Conservation (phyloP, 805 yeast species). For the Sugiyamaella qingdaonensis region DNA sequence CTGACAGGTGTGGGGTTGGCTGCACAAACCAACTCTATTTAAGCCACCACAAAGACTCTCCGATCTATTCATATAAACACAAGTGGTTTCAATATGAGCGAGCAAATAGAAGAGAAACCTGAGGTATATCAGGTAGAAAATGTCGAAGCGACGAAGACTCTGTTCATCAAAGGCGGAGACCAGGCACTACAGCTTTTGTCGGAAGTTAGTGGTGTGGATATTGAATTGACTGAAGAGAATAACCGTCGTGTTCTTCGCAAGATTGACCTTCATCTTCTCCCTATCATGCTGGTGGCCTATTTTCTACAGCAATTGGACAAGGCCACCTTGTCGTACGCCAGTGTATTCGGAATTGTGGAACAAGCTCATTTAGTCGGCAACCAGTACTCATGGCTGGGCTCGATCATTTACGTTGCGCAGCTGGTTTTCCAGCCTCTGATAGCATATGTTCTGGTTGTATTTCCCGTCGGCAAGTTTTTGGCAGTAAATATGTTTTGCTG, state of each 20-base stretch:
- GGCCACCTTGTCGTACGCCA: slow-evolving; percentile 45
- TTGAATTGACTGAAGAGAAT: background rate
- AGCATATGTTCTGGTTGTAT: slow-evolving; percentile 34
- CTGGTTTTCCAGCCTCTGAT: slow-evolving; percentile 43
- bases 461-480: slow-evolving; percentile 19
- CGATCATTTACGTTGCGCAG: slow-evolving; percentile 44
- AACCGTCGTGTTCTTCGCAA: slow-evolving; percentile 14
- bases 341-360: slow-evolving; percentile 44
- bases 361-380: slow-evolving; percentile 23
- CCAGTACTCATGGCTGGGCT: slow-evolving; percentile 41
- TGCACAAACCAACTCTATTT: too few species aligned
- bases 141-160: background rate
- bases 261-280: slow-evolving; percentile 21
- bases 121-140: slow-evolving; percentile 3
- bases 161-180: background rate
- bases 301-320: slow-evolving; percentile 40
- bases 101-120: background rate
- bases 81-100: background rate
- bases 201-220: background rate
- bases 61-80: too few species aligned
- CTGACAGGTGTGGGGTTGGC: too few species aligned
- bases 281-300: slow-evolving; percentile 16
- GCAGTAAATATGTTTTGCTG: slow-evolving; percentile 17
- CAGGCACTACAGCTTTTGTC: slow-evolving; percentile 1
- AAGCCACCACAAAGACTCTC: too few species aligned